These are phyloP conservation scores for Penicillium odoratum DNA, from an alignment of 495 filamentous ascomycete species.

Conservation along the genomic window DNA sequence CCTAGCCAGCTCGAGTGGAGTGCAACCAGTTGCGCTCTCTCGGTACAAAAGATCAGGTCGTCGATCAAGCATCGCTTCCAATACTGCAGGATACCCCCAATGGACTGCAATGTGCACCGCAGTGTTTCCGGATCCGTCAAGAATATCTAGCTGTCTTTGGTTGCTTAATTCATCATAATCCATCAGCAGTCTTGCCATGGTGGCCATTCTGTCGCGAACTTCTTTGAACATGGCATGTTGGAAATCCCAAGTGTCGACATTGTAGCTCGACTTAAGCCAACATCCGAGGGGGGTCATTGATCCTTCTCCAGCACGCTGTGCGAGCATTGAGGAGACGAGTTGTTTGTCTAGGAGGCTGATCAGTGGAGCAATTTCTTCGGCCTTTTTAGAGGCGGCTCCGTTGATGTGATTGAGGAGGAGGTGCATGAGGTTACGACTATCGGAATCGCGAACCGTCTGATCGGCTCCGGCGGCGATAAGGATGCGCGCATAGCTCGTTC, in stretches of 20 bases:
- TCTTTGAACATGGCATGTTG: not conserved
- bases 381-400: constrained; percentile 8
- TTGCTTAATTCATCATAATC: constrained; percentile 48
- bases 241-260: not conserved
- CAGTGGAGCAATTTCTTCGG: constrained; percentile 38
- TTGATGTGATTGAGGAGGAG: constrained; percentile 37
- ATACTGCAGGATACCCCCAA: constrained; percentile 29
- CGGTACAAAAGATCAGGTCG: constrained; percentile 59
- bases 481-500: constrained; percentile 52
- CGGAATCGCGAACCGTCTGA: constrained; percentile 53
- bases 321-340: constrained; percentile 44
- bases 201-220: not conserved
- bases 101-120: constrained; percentile 59
- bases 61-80: constrained; percentile 52
- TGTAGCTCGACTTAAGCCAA: constrained; percentile 28
- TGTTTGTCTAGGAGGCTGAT: constrained; percentile 54
- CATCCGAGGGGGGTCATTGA: constrained; percentile 51
- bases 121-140: constrained; percentile 68
- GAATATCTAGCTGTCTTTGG: constrained; percentile 55
- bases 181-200: constrained; percentile 38
- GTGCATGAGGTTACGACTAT: constrained; percentile 62
- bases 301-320: constrained; percentile 43
- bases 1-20: constrained; percentile 63
- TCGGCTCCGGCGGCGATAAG: constrained; percentile 66
- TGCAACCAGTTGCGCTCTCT: constrained; percentile 71